phyloP scores from a whole-genome alignment of 1,284 basidiomycete species.

The Ustilago xerochloae region DNA sequence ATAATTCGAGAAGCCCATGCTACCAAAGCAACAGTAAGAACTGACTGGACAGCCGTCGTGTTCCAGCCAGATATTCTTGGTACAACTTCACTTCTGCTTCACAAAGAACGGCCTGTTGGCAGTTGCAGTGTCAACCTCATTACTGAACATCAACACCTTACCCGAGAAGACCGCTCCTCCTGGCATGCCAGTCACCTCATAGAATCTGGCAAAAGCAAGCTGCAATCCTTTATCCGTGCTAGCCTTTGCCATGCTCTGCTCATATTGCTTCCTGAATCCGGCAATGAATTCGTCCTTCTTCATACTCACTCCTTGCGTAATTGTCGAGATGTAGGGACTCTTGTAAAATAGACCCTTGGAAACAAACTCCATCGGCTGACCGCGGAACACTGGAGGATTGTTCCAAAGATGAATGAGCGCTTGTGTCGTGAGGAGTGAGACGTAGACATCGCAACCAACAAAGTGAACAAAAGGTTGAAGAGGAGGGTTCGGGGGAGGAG shows the following conservation, averaged over 20 bases:
- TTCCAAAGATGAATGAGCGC: background rate
- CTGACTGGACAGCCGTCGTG: too few species aligned
- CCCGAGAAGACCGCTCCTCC: conserved; percentile 6
- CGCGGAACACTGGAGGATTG: background rate
- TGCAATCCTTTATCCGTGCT: background rate
- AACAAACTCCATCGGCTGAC: background rate
- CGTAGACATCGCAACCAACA: background rate
- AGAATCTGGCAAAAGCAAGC: conserved; percentile 3
- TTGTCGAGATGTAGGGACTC: background rate
- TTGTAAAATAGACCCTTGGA: conserved; percentile 7
- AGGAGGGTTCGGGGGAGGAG: background rate
- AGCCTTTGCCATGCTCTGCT: background rate
- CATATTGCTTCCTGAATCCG: conserved; percentile 1
- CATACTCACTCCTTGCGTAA: background rate
- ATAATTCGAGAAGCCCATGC: too few species aligned
- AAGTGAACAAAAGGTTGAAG: background rate
- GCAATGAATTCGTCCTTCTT: background rate
- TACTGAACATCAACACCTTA: conserved; percentile 7
- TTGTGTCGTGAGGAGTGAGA: background rate
- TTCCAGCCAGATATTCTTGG: too few species aligned
- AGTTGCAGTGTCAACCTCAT: background rate
- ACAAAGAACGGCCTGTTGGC: conserved; percentile 6
- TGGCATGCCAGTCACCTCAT: conserved; percentile 1
- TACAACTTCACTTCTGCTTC: background rate
- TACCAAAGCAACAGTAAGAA: too few species aligned